Evolutionary conservation across 1,284 basidiomycete species (phyloP), one percentile per base, ranked within the genome.

Genomic region (Phellopilus nigrolimitatus): DNA sequence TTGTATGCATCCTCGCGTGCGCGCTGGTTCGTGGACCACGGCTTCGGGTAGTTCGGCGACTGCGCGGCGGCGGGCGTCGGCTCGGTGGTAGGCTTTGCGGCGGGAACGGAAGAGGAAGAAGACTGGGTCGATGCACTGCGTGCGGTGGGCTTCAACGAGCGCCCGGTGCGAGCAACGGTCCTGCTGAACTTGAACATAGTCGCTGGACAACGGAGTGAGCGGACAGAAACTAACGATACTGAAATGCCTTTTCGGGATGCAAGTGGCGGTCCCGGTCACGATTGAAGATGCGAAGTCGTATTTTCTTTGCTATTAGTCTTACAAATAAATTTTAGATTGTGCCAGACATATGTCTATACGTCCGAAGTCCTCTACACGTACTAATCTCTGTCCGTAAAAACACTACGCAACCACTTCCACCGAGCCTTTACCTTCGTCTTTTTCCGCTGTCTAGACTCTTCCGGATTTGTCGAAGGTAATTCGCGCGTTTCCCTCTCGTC

Each of bases 11-110:
- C 59, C 3, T 58, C 59, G 33, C 64, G 61, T 21, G 54, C 36
- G 17, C 59, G 57, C 60, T 75, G 73, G 40, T 59, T 59, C 8
- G 64, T 64, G 17, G 69, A 71, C 73, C 71, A 74, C 21, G 71
- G 65, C 17, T 51, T 41, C 4, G 68, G 59, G 28, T 66, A 62
- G 62, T 75, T 74, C 17, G 73, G 72, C 4, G 69, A 64, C 60
- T 75, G 73, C 24, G 38, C 36, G 15, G 49, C 48, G 15, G 53
- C 25, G 37, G 68, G 63, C 21, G 65, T 54, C 21, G 60, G 27
- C 17, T 50, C 53, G 12, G 55, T 45, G 25, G 53, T 15, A 65
- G 68, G 57, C 22, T 39, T 44, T n/a, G 34, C 41, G 21, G 48
- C 47, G 12, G 48, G 43, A 5, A 49, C 44, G 22, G 42, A 27